Evolutionary conservation across 2,329 filamentous ascomycete species (phyloP).

Genomic region (Metarhizium sp.): DNA sequence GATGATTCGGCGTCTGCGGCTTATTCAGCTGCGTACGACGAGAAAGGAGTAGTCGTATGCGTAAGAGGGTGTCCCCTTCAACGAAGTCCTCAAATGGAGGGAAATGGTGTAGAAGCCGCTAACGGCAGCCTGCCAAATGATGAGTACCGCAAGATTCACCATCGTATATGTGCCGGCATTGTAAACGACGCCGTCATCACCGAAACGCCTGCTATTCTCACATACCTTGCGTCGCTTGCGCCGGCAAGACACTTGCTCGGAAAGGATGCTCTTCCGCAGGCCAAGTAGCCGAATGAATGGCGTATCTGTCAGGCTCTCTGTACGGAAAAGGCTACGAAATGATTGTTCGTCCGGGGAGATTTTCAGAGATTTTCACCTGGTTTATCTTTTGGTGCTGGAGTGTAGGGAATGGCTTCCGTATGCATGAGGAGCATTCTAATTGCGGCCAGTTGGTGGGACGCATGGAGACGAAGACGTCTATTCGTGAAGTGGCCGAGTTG

Average conservation of each 20-base stretch:
- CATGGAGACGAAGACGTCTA: conserved; percentile 8
- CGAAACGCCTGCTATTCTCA: conserved; percentile 23
- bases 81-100: conserved; percentile 10
- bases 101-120: conserved; percentile 13
- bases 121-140: conserved; percentile 21
- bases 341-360: conserved; percentile 16
- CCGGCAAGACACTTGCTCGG: conserved; percentile 15
- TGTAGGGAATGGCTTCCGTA: conserved; percentile 1
- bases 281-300: conserved; percentile 9
- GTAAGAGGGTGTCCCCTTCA: conserved; percentile 19
- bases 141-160: conserved; percentile 21
- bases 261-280: conserved; percentile 8
- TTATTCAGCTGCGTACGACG: background rate
- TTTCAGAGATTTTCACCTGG: conserved; percentile 9
- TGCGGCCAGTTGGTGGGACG: conserved; percentile 8
- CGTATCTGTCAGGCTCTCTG: conserved; percentile 22
- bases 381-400: conserved; percentile 7
- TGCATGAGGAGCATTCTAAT: conserved; percentile 9
- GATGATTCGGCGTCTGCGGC: conserved; percentile 1
- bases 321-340: conserved; percentile 20
- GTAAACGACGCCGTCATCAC: conserved; percentile 16
- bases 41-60: conserved; percentile 8
- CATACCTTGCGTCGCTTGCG: conserved; percentile 19
- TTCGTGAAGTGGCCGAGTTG: conserved; percentile 4
- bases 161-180: conserved; percentile 21